phyloP scores from a whole-genome alignment of 495 filamentous ascomycete genomes.

The Chaetomium tenue region DNA sequence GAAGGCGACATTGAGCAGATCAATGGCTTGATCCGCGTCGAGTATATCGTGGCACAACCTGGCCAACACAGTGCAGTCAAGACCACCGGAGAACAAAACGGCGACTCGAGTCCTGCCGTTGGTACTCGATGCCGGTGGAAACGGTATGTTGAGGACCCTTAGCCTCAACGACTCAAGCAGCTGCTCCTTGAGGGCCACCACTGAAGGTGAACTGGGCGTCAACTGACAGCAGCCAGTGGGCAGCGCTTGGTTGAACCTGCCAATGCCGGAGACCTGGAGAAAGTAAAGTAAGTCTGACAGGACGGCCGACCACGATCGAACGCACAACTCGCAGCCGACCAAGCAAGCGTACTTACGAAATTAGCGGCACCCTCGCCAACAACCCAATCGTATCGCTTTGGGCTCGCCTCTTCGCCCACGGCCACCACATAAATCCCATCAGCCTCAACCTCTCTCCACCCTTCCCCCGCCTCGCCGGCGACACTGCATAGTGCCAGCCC shows the following conservation, averaged over 20 bases:
- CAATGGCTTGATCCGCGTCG: slow-evolving; percentile 64
- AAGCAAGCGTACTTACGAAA: slow-evolving; percentile 42
- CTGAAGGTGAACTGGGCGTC: slow-evolving; percentile 50
- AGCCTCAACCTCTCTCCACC: slow-evolving; percentile 79
- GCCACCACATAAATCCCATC: slow-evolving; percentile 71
- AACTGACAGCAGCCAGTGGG: slow-evolving; percentile 43
- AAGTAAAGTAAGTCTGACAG: slow-evolving; percentile 40
- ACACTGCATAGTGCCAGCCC: slow-evolving; percentile 73
- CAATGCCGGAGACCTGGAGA: slow-evolving; percentile 58
- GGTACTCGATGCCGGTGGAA: slow-evolving; percentile 41
- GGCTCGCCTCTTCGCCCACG: slow-evolving; percentile 34
- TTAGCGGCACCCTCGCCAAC: slow-evolving; percentile 22
- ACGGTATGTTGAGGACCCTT: slow-evolving; percentile 66
- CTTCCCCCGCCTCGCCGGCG: slow-evolving; percentile 51
- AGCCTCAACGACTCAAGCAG: slow-evolving; percentile 63
- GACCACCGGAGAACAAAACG: slow-evolving; percentile 88
- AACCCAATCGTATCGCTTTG: slow-evolving; percentile 30
- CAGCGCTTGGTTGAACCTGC: slow-evolving; percentile 58
- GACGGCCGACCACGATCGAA: slow-evolving; percentile 19
- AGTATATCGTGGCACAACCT: slow-evolving; percentile 78
- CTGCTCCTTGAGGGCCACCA: slow-evolving; percentile 55
- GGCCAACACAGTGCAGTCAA: slow-evolving; percentile 90
- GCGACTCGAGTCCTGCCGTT: slow-evolving; percentile 58
- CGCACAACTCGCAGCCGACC: background rate
- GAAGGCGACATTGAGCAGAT: slow-evolving; percentile 94